Base-by-base conservation (phyloP, 2,329 filamentous ascomycete species). In the Aureobasidium sp. region DNA sequence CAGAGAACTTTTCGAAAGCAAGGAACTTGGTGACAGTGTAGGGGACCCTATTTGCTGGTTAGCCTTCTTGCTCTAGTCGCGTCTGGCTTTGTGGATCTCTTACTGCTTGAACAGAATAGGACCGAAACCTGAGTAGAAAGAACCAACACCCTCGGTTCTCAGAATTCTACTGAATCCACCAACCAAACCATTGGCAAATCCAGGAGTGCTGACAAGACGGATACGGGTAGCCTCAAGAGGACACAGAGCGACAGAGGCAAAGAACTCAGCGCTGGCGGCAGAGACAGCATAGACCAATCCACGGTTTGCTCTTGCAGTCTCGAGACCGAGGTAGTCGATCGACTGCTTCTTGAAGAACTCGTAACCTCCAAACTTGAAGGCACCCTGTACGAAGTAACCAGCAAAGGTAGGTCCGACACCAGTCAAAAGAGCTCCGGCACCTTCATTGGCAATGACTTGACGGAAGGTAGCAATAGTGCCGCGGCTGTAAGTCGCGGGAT, bases 1-100 rank as follows among this genome's bases (percentile, higher is more conserved):
- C 90, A 70, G 86, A 81, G 71, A 91, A 88, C 84, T 93, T 93
- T 81, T 95, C 90, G 84, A 85, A 94, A 71, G 92, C 90, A 77
- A 93, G 90, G 81, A 95, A 95, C 82, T 95, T 95, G 84, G 90
- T 83, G 88, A 94, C 92, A 77, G 90, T 95, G 83, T 95, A 95
- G 67, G 90, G 90, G 70, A 95, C 86, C 83, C 88, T 90, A 5
- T 52, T n/a, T 0, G 5, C 3, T 48, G 8, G 7, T 48, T 27
- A 48, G n/a, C n/a, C n/a, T n/a, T n/a, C n/a, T n/a, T n/a, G n/a
- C n/a, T n/a, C n/a, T n/a, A n/a, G n/a, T n/a, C n/a, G n/a, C n/a
- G n/a, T n/a, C n/a, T n/a, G n/a, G n/a, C n/a, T n/a, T n/a, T n/a
- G n/a, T n/a, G n/a, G n/a, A n/a, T n/a, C n/a, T n/a, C 72, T 63